Base-by-base conservation (phyloP, 768 basidiomycete genomes). In the Terana coerulea region DNA sequence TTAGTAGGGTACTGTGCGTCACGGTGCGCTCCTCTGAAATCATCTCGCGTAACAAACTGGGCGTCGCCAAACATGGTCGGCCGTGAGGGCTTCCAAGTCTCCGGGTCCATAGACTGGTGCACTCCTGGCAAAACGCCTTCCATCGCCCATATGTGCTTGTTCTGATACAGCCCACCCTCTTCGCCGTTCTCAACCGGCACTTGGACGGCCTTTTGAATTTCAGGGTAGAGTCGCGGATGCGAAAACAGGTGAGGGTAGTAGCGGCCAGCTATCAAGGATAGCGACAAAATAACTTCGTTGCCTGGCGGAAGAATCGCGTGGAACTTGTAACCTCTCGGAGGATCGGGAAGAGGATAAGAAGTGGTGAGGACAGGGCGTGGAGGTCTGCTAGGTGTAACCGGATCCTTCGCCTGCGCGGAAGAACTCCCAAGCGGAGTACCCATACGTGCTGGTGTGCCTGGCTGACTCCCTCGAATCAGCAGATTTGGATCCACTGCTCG, bases 241-340 rank as follows among this genome's bases (percentile, higher is more conserved):
- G 71, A 61, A 21, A 91, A 73, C 30, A 93, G 72, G 5, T 75
- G 70, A 4, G 90, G 86, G 62, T 93, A 93, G 64, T 93, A 93
- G 49, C 91, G 75, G 28, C 91, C 91, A 28, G 81, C 81, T 54
- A 94, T 74, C 41, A 90, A 70, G 30, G 81, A 78, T 35, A 91
- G 72, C 2, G 81, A 81, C n/a, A 90, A 56, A 17, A 86, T 77
- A 14, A 77, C 77, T 65, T 91, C 88, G 53, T 78, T 64, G 0
- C 78, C 84, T 6, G 80, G 70, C 2, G 72, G 61, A 12, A 90
- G 72, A 50, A 93, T 83, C 0, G 79, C 73, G 15, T 86, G 78
- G 68, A 90, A 92, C 55, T 73, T 75, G 66, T 76, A 91, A 0
- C 88, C 86, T 19, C 65, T 64, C 0, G 91, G 90, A 1, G 91